A percentile compares a stretch with the other conserved stretches of the same genome.
Conservation (phyloP, 352 stramenopile species). For the Phytophthora palmivora region DNA sequence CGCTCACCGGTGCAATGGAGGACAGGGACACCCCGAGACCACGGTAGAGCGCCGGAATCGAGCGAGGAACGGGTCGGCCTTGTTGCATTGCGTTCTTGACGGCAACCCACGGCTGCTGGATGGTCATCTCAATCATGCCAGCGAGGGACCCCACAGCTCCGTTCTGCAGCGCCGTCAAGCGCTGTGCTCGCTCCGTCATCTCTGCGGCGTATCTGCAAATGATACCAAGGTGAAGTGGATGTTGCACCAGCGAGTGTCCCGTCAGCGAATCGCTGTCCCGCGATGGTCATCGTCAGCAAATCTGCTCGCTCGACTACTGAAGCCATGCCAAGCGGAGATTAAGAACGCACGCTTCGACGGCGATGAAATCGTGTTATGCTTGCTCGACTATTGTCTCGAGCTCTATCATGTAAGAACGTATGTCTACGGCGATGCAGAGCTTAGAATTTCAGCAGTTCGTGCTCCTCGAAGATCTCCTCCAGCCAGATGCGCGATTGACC, state of each 20-base stretch:
- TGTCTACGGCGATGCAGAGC: constrained; percentile 12
- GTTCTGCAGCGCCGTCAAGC: constrained; percentile 74
- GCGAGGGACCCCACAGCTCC: constrained; percentile 76
- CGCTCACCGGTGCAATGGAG: constrained; percentile 80
- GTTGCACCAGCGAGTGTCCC: neutral
- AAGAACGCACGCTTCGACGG: neutral
- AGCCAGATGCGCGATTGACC: constrained; percentile 73
- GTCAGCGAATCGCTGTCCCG: constrained; percentile 18
- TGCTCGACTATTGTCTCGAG: constrained; percentile 14
- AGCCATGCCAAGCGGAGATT: neutral
- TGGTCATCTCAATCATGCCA: constrained; percentile 83
- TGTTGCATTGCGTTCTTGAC: constrained; percentile 90
- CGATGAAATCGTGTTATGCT: constrained; percentile 10
- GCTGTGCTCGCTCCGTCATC: constrained; percentile 62
- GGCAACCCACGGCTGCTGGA: constrained; percentile 83
- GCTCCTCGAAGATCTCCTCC: constrained; percentile 75
- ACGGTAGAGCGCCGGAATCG: constrained; percentile 70
- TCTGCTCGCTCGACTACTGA: constrained; percentile 15
- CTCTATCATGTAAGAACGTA: constrained; percentile 14
- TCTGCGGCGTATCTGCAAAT: constrained; percentile 10
- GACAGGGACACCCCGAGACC: constrained; percentile 77
- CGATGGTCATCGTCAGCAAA: constrained; percentile 16
- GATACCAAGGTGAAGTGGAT: constrained; percentile 24
- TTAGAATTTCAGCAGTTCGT: constrained; percentile 57
- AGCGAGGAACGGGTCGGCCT: constrained; percentile 65